Conservation (phyloP, 1,284 basidiomycete genomes). For the Puccinia novopanici region DNA sequence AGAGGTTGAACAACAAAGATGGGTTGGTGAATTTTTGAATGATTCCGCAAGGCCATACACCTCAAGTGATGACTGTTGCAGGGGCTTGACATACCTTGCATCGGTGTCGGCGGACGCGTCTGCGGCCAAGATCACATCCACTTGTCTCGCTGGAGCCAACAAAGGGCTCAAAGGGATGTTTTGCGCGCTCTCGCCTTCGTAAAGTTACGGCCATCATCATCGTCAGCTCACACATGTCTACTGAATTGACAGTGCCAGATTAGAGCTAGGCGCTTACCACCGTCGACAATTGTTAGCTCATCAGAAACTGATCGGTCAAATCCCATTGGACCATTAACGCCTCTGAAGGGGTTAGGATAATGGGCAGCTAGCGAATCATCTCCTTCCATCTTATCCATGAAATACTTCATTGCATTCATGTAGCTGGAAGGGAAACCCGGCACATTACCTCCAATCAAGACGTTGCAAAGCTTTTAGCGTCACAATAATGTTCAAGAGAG, state of each 20-base stretch:
- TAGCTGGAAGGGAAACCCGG: not conserved
- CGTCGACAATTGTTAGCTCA: constrained; percentile 62
- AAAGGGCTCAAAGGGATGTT: constrained; percentile 67
- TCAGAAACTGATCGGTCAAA: constrained; percentile 54
- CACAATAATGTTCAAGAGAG: not conserved
- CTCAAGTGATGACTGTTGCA: too few species aligned
- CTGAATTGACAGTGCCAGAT: too few species aligned
- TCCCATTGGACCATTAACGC: constrained; percentile 50
- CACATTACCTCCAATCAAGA: not conserved
- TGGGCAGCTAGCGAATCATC: constrained; percentile 52
- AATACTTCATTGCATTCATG: not conserved
- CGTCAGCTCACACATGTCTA: constrained; percentile 54
- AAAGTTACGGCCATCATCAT: not conserved
- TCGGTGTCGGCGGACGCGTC: constrained; percentile 66
- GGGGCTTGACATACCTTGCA: constrained; percentile 63
- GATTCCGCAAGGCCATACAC: not conserved
- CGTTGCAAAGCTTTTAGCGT: constrained; percentile 29
- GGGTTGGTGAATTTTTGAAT: too few species aligned
- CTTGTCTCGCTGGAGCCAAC: constrained; percentile 66
- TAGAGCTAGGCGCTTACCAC: too few species aligned
- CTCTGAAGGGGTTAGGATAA: constrained; percentile 47
- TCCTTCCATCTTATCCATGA: not conserved
- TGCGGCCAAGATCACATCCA: constrained; percentile 71
- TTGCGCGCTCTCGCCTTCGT: constrained; percentile 16
- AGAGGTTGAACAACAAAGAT: too few species aligned